Percentiles rank a stretch among this genome's conserved stretches.
Evolutionary conservation across 495 filamentous ascomycete genomes (phyloP).

Genomic region (Neurospora pannonica): DNA sequence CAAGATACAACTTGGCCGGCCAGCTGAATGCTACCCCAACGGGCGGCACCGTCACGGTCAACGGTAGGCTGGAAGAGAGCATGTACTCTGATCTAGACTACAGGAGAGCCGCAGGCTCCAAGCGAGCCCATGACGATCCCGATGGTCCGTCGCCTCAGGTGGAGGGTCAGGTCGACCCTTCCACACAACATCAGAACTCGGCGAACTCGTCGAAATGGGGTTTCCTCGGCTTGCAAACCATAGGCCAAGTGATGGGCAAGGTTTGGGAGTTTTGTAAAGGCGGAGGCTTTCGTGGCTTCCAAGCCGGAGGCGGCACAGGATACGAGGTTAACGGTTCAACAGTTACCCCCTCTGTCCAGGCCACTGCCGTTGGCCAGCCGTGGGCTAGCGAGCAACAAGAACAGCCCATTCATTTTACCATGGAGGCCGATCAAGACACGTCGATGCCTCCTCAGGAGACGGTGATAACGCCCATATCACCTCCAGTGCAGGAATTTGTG

Average conservation of each 20-base stretch:
- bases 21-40: slow-evolving; percentile 51
- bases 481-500: not conserved
- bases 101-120: slow-evolving; percentile 36
- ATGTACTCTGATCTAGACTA: slow-evolving; percentile 48
- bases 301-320: slow-evolving; percentile 68
- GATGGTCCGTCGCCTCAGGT: slow-evolving; percentile 14
- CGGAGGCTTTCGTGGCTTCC: slow-evolving; percentile 70
- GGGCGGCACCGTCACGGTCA: slow-evolving; percentile 37
- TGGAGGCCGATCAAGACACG: not conserved
- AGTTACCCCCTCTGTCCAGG: slow-evolving; percentile 12
- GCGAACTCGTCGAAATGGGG: slow-evolving; percentile 31
- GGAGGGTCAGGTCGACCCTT: not conserved
- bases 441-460: not conserved
- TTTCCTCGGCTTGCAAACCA: slow-evolving; percentile 31
- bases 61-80: slow-evolving; percentile 38
- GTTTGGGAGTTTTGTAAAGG: slow-evolving; percentile 74
- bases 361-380: not conserved
- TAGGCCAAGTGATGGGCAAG: slow-evolving; percentile 58
- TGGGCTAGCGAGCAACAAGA: not conserved
- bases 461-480: not conserved
- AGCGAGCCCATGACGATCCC: slow-evolving; percentile 16
- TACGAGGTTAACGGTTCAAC: slow-evolving; percentile 38
- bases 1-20: slow-evolving; percentile 45
- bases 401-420: slow-evolving; percentile 1
- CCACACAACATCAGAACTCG: not conserved